Evolutionary conservation across 2,329 filamentous ascomycete species (phyloP).

Genomic region (Aspergillus aculeatinus): DNA sequence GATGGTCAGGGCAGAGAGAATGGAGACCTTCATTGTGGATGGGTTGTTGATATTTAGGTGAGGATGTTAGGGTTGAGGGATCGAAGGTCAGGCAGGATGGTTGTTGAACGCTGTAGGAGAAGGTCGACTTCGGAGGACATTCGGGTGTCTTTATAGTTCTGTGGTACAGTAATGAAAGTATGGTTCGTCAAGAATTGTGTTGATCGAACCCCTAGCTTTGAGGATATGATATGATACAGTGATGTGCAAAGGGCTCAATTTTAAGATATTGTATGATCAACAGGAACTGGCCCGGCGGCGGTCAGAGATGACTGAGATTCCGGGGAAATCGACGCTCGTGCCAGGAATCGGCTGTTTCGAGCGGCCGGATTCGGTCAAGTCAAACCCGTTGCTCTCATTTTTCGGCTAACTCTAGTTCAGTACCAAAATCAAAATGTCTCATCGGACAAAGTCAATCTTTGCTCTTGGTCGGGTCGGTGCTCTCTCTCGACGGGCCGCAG

Average conservation of each 20-base stretch:
- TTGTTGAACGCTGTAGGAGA: not conserved
- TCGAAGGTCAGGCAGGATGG: not conserved
- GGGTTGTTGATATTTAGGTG: not conserved
- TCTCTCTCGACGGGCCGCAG: no score
- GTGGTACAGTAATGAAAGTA: not conserved
- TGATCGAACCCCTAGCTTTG: not conserved
- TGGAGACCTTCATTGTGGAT: constrained; percentile 13
- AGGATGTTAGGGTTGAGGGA: not conserved
- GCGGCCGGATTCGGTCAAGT: not conserved
- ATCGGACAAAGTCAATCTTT: no score
- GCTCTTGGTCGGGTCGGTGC: no score
- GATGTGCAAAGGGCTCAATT: not conserved
- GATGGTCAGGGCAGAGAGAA: constrained; percentile 5
- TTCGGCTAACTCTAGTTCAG: not conserved
- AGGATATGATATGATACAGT: not conserved
- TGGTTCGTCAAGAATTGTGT: not conserved
- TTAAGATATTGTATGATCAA: not conserved
- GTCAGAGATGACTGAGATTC: not conserved
- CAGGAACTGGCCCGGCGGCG: not conserved
- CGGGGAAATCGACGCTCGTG: not conserved
- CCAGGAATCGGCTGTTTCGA: not conserved
- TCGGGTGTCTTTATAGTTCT: not conserved
- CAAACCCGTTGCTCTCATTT: not conserved
- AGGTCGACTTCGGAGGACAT: not conserved
- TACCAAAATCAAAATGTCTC: not conserved